Conservation (phyloP, 2,329 filamentous ascomycete genomes). For the Ascochyta pisi region DNA sequence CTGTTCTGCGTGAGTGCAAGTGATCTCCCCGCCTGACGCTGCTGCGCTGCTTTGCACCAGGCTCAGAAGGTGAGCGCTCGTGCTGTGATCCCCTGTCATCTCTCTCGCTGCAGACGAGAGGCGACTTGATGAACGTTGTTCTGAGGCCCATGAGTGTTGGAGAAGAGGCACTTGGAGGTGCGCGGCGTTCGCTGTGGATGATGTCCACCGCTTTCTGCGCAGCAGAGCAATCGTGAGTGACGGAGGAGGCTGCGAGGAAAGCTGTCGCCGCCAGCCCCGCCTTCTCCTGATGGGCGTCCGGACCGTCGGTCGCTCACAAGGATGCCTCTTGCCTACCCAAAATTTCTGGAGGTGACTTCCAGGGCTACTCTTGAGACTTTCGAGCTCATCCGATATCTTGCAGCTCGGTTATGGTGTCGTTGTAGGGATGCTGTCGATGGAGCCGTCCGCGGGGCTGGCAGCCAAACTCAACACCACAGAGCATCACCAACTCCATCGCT, state of each 20-base stretch:
- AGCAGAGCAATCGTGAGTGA: background rate
- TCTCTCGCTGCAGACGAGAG: background rate
- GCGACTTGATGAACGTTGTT: background rate
- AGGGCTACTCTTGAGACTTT: background rate
- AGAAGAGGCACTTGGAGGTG: background rate
- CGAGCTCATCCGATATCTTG: background rate
- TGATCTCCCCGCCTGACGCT: no score
- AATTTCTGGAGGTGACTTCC: background rate
- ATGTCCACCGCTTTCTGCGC: no score
- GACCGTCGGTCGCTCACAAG: background rate
- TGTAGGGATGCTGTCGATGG: background rate
- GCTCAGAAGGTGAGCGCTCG: no score
- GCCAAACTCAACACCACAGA: slow-evolving; percentile 13
- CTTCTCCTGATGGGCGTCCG: slow-evolving; percentile 1
- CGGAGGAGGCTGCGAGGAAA: background rate
- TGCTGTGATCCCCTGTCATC: no score
- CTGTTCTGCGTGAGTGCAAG: no score
- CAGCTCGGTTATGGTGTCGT: background rate
- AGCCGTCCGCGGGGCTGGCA: background rate
- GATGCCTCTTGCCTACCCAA: background rate
- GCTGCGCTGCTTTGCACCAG: no score
- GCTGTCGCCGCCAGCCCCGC: slow-evolving; percentile 4
- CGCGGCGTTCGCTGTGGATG: background rate
- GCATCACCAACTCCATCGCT: background rate
- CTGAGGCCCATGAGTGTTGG: background rate